Evolutionary conservation across 1,284 basidiomycete genomes (phyloP).

Genomic region (Moesziomyces parantarcticus): DNA sequence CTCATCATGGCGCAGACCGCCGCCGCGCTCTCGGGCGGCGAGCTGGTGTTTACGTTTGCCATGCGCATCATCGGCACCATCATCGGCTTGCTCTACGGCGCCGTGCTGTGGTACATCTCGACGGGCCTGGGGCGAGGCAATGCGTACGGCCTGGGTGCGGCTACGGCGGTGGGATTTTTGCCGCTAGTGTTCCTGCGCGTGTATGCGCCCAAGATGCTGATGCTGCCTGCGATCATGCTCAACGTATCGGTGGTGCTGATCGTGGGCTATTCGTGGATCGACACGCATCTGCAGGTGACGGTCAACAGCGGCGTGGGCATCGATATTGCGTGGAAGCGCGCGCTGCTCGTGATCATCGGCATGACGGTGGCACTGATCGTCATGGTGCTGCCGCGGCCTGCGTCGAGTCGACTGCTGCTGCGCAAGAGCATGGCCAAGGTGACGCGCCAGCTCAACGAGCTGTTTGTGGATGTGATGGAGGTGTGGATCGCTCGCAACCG

Average conservation of each 20-base stretch:
- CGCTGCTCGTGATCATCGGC: constrained; percentile 66
- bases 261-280: constrained; percentile 58
- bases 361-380: constrained; percentile 61
- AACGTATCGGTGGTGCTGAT: constrained; percentile 75
- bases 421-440: constrained; percentile 70
- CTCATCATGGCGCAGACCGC: constrained; percentile 65
- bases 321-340: constrained; percentile 70
- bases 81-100: constrained; percentile 74
- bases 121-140: constrained; percentile 71
- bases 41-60: constrained; percentile 56
- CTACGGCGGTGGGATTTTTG: constrained; percentile 78
- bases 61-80: constrained; percentile 53
- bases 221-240: constrained; percentile 77
- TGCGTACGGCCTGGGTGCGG: constrained; percentile 78
- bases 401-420: constrained; percentile 72
- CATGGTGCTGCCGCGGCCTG: constrained; percentile 69
- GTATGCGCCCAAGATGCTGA: constrained; percentile 79
- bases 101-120: constrained; percentile 77
- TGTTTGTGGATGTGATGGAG: constrained; percentile 37
- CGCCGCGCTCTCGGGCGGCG: constrained; percentile 56
- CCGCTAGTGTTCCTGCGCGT: constrained; percentile 73
- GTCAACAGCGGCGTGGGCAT: constrained; percentile 69
- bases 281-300: constrained; percentile 39
- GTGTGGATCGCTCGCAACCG: constrained; percentile 62
- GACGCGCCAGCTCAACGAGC: constrained; percentile 36